Percentiles rank a stretch among this genome's conserved stretches.
phyloP scores from a whole-genome alignment of 2,329 filamentous ascomycete species.

The Aspergillus arachidicola region DNA sequence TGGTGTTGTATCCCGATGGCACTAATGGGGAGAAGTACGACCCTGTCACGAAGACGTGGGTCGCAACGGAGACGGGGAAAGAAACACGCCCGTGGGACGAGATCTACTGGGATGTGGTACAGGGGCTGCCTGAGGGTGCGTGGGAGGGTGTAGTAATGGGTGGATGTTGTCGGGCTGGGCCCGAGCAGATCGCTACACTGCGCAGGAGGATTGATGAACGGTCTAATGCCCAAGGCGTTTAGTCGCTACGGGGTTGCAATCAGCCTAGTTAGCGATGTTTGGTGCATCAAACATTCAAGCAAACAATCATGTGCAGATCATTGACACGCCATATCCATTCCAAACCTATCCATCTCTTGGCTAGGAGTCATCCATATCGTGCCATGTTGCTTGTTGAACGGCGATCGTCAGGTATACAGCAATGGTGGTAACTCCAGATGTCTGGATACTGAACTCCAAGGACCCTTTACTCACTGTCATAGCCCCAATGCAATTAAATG shows the following conservation, averaged over 20 bases:
- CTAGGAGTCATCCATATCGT: neutral
- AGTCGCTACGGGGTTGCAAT: neutral
- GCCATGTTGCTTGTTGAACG: neutral
- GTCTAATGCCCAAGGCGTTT: neutral
- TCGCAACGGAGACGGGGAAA: conserved; percentile 23
- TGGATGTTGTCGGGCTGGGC: conserved; percentile 19
- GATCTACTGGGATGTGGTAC: conserved; percentile 15
- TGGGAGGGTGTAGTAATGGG: conserved; percentile 19
- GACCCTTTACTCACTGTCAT: neutral
- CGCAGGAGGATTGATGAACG: conserved; percentile 10
- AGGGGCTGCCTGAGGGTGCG: conserved; percentile 6
- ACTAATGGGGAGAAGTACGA: conserved; percentile 71
- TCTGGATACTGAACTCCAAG: neutral
- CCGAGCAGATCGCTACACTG: conserved; percentile 18
- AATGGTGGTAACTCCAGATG: neutral
- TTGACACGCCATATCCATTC: neutral
- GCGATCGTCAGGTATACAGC: too few species aligned
- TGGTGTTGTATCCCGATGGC: conserved; percentile 70
- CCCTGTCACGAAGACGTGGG: conserved; percentile 64
- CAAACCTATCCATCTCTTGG: neutral
- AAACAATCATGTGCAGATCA: neutral
- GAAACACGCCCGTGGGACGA: conserved; percentile 21
- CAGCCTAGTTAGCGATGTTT: too few species aligned
- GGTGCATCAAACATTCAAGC: neutral
- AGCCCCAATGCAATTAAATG: neutral